A percentile compares a stretch with the other conserved stretches of the same genome.
Conservation (phyloP, 1,284 basidiomycete genomes). For the Boletus sp. region DNA sequence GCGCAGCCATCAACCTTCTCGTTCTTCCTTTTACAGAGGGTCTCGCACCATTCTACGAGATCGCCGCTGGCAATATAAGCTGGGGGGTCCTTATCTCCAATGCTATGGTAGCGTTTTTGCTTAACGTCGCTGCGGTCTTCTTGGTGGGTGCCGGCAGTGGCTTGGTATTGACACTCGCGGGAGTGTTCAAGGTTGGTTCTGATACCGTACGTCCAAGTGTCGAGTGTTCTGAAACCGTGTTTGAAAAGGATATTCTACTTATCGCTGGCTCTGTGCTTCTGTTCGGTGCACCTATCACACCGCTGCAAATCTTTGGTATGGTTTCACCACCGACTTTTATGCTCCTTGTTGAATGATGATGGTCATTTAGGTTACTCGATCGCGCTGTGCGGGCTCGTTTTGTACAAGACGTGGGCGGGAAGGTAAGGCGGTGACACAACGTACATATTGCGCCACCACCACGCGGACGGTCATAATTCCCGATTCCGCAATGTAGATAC, state of each 20-base stretch:
- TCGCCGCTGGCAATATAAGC: conserved; percentile 48
- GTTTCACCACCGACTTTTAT: conserved; percentile 7
- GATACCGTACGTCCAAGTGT: neutral
- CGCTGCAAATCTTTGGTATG: conserved; percentile 82
- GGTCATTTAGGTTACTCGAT: conserved; percentile 63
- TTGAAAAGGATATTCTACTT: conserved; percentile 80
- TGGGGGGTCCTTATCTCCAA: conserved; percentile 80
- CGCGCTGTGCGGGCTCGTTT: conserved; percentile 73
- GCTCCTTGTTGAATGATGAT: conserved; percentile 6
- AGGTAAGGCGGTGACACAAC: conserved; percentile 39
- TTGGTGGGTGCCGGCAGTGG: conserved; percentile 87
- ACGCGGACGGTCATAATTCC: conserved; percentile 1
- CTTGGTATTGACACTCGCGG: conserved; percentile 88
- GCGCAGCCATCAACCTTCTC: conserved; percentile 83
- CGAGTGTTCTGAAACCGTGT: neutral
- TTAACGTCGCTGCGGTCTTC: conserved; percentile 94
- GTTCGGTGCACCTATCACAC: conserved; percentile 76
- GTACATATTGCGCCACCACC: neutral
- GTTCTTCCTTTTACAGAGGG: conserved; percentile 90
- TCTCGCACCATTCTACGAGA: conserved; percentile 73
- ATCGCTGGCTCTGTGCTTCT: conserved; percentile 86
- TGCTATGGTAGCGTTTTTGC: conserved; percentile 83
- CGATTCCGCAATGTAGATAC: neutral
- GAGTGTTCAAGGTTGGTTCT: conserved; percentile 79
- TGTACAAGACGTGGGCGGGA: conserved; percentile 77